These are phyloP conservation scores for Ogataea saltuana DNA, from an alignment of 805 yeast genomes.

Conservation along the genomic window DNA sequence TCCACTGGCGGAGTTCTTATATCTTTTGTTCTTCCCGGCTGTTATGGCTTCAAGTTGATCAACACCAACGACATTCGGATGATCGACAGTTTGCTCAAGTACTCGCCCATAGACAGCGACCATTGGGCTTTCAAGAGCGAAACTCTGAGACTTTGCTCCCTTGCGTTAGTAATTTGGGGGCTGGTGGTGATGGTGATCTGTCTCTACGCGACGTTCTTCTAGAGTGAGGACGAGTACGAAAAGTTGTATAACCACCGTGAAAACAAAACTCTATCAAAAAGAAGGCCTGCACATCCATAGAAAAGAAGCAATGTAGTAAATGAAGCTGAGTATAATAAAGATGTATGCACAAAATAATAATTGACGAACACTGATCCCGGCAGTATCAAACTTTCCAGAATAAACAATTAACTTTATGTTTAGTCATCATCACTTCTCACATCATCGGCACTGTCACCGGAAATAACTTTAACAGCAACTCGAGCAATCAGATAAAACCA, in stretches of 20 bases:
- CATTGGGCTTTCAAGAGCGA: slow-evolving; percentile 26
- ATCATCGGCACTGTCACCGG: slow-evolving; percentile 81
- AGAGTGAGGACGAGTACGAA: background rate
- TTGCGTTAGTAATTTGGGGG: slow-evolving; percentile 54
- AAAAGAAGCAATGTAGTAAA: slow-evolving; percentile 4
- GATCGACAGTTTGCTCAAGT: slow-evolving; percentile 14
- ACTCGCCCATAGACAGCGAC: slow-evolving; percentile 28
- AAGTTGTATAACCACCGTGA: background rate
- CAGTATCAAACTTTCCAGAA: slow-evolving; percentile 1
- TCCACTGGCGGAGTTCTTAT: slow-evolving; percentile 83
- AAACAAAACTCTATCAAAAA: too few relatives aligned
- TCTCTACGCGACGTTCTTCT: slow-evolving; percentile 45
- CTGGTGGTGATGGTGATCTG: slow-evolving; percentile 54
- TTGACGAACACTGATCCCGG: background rate
- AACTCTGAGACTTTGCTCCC: slow-evolving; percentile 28
- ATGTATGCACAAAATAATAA: slow-evolving; percentile 3
- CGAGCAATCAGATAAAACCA: slow-evolving; percentile 77
- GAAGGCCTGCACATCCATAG: background rate
- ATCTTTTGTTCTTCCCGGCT: slow-evolving; percentile 75
- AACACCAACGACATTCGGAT: slow-evolving; percentile 27
- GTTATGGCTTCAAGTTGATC: slow-evolving; percentile 67
- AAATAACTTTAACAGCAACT: slow-evolving; percentile 68
- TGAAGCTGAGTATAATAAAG: slow-evolving; percentile 2
- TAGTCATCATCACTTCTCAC: slow-evolving; percentile 77
- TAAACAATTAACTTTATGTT: background rate